Base-by-base conservation (phyloP, 2,329 filamentous ascomycete species). In the Alternaria sp. region DNA sequence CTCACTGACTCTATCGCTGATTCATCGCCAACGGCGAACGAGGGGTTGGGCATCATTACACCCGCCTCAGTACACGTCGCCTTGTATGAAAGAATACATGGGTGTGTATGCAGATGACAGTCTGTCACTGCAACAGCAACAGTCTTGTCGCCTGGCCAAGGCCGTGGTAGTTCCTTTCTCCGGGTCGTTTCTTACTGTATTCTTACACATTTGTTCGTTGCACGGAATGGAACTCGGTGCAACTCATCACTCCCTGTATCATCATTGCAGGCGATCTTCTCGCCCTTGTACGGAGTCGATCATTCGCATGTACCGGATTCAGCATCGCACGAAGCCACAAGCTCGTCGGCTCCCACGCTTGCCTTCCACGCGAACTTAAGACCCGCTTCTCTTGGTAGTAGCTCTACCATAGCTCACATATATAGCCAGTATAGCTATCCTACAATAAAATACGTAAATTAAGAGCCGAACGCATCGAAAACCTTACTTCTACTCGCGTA, bases 311-410 rank as follows among this genome's bases (percentile, higher is more conserved):
- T 61, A 23, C 43, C 51, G 54, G 43, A 32, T 44, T 40, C 10
- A 15, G 40, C 52, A 45, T 61, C 47, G 44, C 25, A 57, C 50
- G 30, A 40, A 51, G 32, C 52, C 52, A 61, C 51, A 26, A 28
- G 17, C 30, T 49, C 40, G 44, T 17, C 30, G 43, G 28, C 17
- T 40, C 43, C 19, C 44, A 51, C 26, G 30, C 19, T 43, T 13
- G 12, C 40, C 43, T 52, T 44, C 17, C 26, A 26, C n/a, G 28
- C 17, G 26, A 57, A 28, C 46, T 28, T 21, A 28, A n/a, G 47
- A 50, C 26, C 21, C 59, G 11, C 36, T 36, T 47, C 5, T 36
- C 28, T 28, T 28, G 17, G 25, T 45, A 44, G 23, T 19, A 56
- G 17, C 40, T 28, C 30, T 50, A 25, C 40, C 17, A 25, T 17